Base-by-base conservation (phyloP, 202 grass and related monocot genomes). In the Brachypodium distachyon region DNA sequence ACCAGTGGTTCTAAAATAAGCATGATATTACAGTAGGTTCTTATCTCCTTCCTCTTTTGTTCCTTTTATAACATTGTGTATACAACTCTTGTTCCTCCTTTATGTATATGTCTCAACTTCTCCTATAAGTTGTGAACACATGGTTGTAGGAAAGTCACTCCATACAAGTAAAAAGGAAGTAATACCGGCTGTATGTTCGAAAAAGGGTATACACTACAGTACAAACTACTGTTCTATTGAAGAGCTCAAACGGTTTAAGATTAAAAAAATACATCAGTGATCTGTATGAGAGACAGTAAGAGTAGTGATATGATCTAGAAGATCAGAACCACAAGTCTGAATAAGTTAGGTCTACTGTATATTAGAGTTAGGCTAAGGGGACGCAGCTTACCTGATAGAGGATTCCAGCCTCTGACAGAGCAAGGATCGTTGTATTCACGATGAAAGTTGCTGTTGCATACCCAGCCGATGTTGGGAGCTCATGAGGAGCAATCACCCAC, bases 401-500 rank as follows among this genome's bases (percentile, higher is more conserved):
- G 71, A 87, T 84, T 74, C 95, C 95, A 58, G 77, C 73, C 46
- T 98, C 95, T 51, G 95, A 94, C n/a, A 98, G 83, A 87, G 95
- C 91, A 78, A 98, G 89, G 79, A 98, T 98, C 61, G 91, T 98
- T 77, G 93, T 90, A 88, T 95, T 98, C 61, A 98, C 77, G 26
- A 92, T 87, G 70, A 87, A 95, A 90, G 89, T 94, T 52, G 89
- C 87, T 23, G 66, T 73, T 7, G 91, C 91, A 61, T 77, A 78
- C 41, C 91, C 91, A 73, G 85, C 80, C 34, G 86, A 70, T 69
- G 63, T 80, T 46, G 87, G 95, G 38, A 98, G 81, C 43, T 98
- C 91, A 78, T 98, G 95, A 40, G 95, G 95, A 75, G 95, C 95
- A 85, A 92, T 90, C 50, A 98, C 85, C 95, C 95, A 98, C 76